Evolutionary conservation across 2,329 filamentous ascomycete genomes (phyloP).

Genomic region (Penicillium sp.): DNA sequence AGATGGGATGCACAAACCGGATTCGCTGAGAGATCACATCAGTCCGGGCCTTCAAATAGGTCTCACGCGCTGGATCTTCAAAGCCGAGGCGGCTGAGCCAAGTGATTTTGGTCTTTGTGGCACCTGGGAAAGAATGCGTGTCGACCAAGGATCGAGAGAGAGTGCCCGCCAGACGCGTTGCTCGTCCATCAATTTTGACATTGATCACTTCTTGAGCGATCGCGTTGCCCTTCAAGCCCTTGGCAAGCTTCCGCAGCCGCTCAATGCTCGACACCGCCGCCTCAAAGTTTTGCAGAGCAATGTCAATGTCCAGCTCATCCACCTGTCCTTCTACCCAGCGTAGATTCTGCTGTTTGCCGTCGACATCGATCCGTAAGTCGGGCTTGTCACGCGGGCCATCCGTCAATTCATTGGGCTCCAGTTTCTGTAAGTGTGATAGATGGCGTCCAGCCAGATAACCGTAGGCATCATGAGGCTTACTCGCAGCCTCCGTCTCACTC

Average conservation of each 20-base stretch:
- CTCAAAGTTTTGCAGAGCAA: slow-evolving; percentile 85
- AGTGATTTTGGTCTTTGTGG: slow-evolving; percentile 72
- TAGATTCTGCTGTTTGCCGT: slow-evolving; percentile 92
- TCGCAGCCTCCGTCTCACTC: slow-evolving; percentile 79
- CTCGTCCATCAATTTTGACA: slow-evolving; percentile 82
- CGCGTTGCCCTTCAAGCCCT: slow-evolving; percentile 74
- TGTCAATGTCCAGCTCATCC: slow-evolving; percentile 92
- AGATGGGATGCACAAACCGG: slow-evolving; percentile 53
- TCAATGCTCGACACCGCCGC: slow-evolving; percentile 78
- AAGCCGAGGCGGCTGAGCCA: slow-evolving; percentile 86
- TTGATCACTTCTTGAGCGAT: slow-evolving; percentile 89
- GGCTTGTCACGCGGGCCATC: slow-evolving; percentile 68
- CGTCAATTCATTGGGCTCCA: slow-evolving; percentile 70
- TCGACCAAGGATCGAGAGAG: slow-evolving; percentile 72
- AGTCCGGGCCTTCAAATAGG: slow-evolving; percentile 74
- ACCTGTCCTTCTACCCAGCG: slow-evolving; percentile 94
- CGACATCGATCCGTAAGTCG: slow-evolving; percentile 83
- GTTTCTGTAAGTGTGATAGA: slow-evolving; percentile 64
- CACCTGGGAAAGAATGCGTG: slow-evolving; percentile 67
- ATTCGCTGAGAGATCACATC: slow-evolving; percentile 74
- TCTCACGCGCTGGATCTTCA: slow-evolving; percentile 80
- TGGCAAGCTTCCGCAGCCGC: slow-evolving; percentile 71
- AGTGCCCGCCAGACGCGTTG: slow-evolving; percentile 66
- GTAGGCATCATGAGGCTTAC: slow-evolving; percentile 76
- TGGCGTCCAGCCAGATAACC: slow-evolving; percentile 80